Conservation (phyloP, 805 yeast genomes). For the Citeromyces matritensis region DNA sequence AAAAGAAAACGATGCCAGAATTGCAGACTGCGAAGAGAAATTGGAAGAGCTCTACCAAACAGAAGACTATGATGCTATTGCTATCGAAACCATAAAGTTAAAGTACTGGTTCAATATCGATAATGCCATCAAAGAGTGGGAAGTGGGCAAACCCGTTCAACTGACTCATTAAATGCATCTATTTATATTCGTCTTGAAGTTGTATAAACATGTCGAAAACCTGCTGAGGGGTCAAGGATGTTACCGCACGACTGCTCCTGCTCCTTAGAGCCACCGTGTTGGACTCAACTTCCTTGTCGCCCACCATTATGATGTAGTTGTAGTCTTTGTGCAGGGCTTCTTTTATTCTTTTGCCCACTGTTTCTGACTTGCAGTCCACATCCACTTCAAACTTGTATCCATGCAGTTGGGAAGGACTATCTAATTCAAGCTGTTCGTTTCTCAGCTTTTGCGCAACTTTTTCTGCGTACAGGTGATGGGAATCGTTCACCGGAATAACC, state of each 20-base stretch:
- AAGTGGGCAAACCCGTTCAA: slow-evolving; percentile 49
- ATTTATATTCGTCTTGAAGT: slow-evolving; percentile 33
- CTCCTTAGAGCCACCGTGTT: slow-evolving; percentile 51
- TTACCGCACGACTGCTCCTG: slow-evolving; percentile 30
- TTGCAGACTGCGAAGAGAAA: slow-evolving; percentile 24
- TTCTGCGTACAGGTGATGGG: slow-evolving; percentile 42
- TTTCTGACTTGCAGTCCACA: slow-evolving; percentile 57
- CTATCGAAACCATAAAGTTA: slow-evolving; percentile 51
- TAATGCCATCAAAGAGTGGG: slow-evolving; percentile 66
- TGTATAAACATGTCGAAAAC: slow-evolving; percentile 35
- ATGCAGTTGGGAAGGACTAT: slow-evolving; percentile 35
- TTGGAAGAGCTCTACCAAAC: slow-evolving; percentile 30
- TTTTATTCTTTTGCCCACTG: slow-evolving; percentile 68
- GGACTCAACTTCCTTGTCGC: slow-evolving; percentile 62
- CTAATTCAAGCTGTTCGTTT: slow-evolving; percentile 24
- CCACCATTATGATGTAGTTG: slow-evolving; percentile 70
- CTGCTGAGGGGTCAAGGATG: slow-evolving; percentile 29
- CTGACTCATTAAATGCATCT: slow-evolving; percentile 33
- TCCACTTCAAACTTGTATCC: slow-evolving; percentile 59
- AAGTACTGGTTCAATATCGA: slow-evolving; percentile 78
- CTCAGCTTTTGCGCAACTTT: slow-evolving; percentile 26
- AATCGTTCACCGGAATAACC: slow-evolving; percentile 62
- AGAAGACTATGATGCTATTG: slow-evolving; percentile 42
- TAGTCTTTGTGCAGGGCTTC: slow-evolving; percentile 67
- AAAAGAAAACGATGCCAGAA: slow-evolving; percentile 40